These are phyloP conservation scores for Aspergillus vadensis DNA, from an alignment of 2,329 filamentous ascomycete species.

Conservation along the genomic window DNA sequence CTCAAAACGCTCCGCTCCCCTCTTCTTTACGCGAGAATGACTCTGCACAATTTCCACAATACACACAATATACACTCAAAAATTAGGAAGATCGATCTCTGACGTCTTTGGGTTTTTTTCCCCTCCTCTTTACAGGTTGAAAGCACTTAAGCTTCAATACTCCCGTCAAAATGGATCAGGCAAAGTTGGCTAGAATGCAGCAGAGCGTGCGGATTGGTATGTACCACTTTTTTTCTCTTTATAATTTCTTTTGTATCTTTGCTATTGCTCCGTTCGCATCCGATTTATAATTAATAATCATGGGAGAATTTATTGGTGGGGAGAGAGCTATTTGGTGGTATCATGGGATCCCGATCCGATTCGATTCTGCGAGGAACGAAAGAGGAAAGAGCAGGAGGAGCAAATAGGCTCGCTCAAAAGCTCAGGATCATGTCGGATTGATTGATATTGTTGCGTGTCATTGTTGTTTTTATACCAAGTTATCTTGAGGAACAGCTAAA, in stretches of 20 bases:
- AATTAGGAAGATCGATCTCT: constrained; percentile 8
- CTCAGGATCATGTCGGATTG: neutral
- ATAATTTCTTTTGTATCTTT: constrained; percentile 6
- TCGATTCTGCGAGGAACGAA: neutral
- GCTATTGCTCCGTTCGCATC: neutral
- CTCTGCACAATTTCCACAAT: neutral
- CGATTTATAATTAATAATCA: neutral
- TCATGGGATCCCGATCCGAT: neutral
- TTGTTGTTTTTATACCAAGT: neutral
- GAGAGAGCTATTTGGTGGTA: too few species aligned
- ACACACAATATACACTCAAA: neutral
- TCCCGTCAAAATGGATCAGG: constrained; percentile 62
- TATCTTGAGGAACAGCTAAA: neutral
- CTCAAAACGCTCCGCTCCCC: neutral
- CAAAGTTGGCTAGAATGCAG: constrained; percentile 68
- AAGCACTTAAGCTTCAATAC: constrained; percentile 14
- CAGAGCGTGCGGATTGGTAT: constrained; percentile 70
- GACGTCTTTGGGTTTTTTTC: constrained; percentile 15
- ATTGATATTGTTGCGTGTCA: neutral
- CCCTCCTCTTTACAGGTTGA: constrained; percentile 13
- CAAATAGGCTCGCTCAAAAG: neutral
- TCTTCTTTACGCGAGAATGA: neutral
- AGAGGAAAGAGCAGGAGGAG: neutral
- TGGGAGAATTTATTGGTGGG: too few species aligned
- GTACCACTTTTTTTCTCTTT: constrained; percentile 39